A percentile compares a stretch with the other conserved stretches of the same genome.
Conservation (phyloP, 352 stramenopile species). For the Elongisporangium prolatum region DNA sequence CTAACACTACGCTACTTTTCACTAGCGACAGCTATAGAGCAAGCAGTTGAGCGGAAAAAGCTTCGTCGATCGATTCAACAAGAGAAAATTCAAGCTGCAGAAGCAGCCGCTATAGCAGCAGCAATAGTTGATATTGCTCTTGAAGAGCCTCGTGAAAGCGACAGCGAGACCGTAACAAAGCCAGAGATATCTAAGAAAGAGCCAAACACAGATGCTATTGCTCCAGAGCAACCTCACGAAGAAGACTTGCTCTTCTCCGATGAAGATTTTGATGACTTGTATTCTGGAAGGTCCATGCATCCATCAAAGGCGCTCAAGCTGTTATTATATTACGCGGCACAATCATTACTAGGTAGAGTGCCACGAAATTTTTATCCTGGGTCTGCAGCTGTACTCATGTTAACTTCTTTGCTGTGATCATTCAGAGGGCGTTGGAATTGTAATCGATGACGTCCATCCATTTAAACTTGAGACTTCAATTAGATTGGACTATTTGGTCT, state of each 20-base stretch:
- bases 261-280: constrained; percentile 28
- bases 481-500: constrained; percentile 48
- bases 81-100: neutral
- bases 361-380: too few relatives aligned
- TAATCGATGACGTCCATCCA: constrained; percentile 62
- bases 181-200: neutral
- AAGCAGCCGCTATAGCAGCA: neutral
- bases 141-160: constrained; percentile 2
- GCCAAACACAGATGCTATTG: neutral
- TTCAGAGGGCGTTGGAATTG: constrained; percentile 46
- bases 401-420: neutral
- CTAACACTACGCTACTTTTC: constrained; percentile 51
- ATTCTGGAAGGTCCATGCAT: constrained; percentile 25
- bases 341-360: constrained; percentile 34
- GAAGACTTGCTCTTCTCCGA: constrained; percentile 32
- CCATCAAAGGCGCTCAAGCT: constrained; percentile 23
- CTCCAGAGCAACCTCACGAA: constrained; percentile 4
- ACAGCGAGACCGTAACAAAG: constrained; percentile 14
- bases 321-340: constrained; percentile 30
- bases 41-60: constrained; percentile 26
- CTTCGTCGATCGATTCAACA: neutral
- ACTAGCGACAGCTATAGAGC: constrained; percentile 29
- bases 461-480: constrained; percentile 26
- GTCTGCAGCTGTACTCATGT: too few relatives aligned
- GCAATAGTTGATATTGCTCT: neutral